Conservation (phyloP, 805 yeast species). For the Soucietia sequanensis region DNA sequence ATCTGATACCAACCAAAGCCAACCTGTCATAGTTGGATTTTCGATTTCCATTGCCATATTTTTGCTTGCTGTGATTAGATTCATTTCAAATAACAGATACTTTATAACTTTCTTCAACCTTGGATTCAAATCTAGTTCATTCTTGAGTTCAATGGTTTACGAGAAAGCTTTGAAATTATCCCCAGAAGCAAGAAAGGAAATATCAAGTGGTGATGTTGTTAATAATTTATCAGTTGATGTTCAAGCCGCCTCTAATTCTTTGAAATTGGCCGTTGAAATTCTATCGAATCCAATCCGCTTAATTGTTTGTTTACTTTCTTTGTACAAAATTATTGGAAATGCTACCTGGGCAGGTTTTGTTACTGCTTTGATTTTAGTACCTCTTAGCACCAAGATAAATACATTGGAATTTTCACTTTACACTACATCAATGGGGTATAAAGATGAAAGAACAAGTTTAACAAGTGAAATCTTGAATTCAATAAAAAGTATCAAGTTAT, state of each 20-base stretch:
- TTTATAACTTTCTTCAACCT: slow-evolving; percentile 12
- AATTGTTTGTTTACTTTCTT: slow-evolving; percentile 25
- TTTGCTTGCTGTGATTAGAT: slow-evolving; percentile 20
- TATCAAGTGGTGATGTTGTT: slow-evolving; percentile 33
- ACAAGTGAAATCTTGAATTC: slow-evolving; percentile 38
- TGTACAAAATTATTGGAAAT: slow-evolving; percentile 32
- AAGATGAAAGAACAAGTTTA: slow-evolving; percentile 36
- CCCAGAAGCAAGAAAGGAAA: slow-evolving; percentile 30
- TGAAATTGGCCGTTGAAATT: slow-evolving; percentile 13
- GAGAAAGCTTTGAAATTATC: slow-evolving; percentile 27
- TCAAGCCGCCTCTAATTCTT: slow-evolving; percentile 12
- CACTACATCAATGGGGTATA: slow-evolving; percentile 29
- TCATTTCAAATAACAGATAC: slow-evolving; percentile 21
- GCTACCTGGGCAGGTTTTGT: slow-evolving; percentile 38
- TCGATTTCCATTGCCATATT: slow-evolving; percentile 24
- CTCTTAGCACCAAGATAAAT: slow-evolving; percentile 26
- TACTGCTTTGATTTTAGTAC: slow-evolving; percentile 31
- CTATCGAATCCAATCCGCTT: slow-evolving; percentile 24
- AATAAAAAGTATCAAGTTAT: slow-evolving; percentile 38
- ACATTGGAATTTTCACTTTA: slow-evolving; percentile 23
- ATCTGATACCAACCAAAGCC: slow-evolving; percentile 2
- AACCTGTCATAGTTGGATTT: slow-evolving; percentile 27
- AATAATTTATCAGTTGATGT: slow-evolving; percentile 33
- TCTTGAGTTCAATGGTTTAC: slow-evolving; percentile 24
- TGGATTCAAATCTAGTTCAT: slow-evolving; percentile 15